phyloP scores from a whole-genome alignment of 129 eudicot species.

The Saussurea involucrata region DNA sequence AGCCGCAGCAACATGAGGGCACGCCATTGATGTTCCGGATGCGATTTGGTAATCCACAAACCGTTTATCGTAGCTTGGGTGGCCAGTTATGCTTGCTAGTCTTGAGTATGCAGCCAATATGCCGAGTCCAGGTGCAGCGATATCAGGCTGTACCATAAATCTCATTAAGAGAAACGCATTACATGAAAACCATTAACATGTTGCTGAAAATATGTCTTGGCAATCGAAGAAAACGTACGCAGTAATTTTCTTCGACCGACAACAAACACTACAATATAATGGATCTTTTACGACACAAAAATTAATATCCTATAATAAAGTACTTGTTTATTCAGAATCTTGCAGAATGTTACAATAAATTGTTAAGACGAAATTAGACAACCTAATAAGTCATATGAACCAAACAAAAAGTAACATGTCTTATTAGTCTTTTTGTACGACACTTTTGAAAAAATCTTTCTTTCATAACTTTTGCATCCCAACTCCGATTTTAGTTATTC shows the following conservation, averaged over 20 bases:
- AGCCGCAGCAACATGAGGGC: constrained; percentile 85
- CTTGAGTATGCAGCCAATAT: constrained; percentile 75
- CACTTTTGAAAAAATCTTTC: no score
- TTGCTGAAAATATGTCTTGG: not conserved
- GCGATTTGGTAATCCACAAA: constrained; percentile 37
- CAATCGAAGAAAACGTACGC: not conserved
- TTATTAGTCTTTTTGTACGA: no score
- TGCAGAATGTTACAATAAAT: not conserved
- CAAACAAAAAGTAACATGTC: no score
- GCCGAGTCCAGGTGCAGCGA: constrained; percentile 77
- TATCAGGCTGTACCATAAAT: constrained; percentile 62
- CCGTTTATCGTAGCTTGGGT: constrained; percentile 38
- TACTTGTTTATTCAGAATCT: no score
- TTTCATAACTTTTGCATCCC: no score
- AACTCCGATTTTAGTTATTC: no score
- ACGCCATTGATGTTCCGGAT: constrained; percentile 93
- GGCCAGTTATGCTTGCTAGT: constrained; percentile 31
- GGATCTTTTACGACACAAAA: not conserved
- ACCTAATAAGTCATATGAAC: not conserved
- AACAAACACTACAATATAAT: not conserved
- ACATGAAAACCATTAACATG: not conserved
- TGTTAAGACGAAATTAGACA: no score
- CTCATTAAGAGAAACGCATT: not conserved
- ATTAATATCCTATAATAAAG: no score
- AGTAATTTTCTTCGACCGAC: not conserved